A percentile compares a stretch with the other conserved stretches of the same genome.
Evolutionary conservation across 495 filamentous ascomycete genomes (phyloP).

Genomic region (Glarea lozoyensis): DNA sequence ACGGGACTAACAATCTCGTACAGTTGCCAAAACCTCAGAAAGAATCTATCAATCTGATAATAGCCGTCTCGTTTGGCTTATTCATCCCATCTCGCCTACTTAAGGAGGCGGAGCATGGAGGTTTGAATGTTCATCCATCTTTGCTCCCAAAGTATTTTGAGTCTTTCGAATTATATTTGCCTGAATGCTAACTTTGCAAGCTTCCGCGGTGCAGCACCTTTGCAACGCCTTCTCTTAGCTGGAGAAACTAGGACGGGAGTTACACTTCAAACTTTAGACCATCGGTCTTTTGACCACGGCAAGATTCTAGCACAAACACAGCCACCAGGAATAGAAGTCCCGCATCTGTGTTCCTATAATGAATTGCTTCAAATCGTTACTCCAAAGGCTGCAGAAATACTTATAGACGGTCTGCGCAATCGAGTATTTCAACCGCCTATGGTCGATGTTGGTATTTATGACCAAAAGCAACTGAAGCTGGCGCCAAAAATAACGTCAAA

Average conservation of each 20-base stretch:
- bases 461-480: not conserved
- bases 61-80: conserved; percentile 94
- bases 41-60: conserved; percentile 64
- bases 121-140: conserved; percentile 93
- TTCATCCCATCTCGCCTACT: conserved; percentile 76
- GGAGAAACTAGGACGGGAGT: conserved; percentile 45
- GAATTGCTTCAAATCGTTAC: conserved; percentile 34
- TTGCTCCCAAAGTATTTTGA: conserved; percentile 74
- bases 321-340: conserved; percentile 40
- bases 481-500: conserved; percentile 16
- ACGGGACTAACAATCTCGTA: not conserved
- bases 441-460: conserved; percentile 19
- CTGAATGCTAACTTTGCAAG: conserved; percentile 28
- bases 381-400: conserved; percentile 46
- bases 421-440: conserved; percentile 57
- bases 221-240: conserved; percentile 54
- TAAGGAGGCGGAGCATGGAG: conserved; percentile 61
- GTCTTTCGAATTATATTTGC: not conserved
- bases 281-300: conserved; percentile 67
- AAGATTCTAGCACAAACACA: conserved; percentile 52
- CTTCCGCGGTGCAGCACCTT: conserved; percentile 53
- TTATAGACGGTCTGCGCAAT: conserved; percentile 48
- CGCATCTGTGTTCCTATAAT: conserved; percentile 22
- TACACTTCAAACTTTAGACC: conserved; percentile 77
- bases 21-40: conserved; percentile 48